Evolutionary conservation across 2,329 filamentous ascomycete species (phyloP).

Genomic region (Mariannaea elegans): DNA sequence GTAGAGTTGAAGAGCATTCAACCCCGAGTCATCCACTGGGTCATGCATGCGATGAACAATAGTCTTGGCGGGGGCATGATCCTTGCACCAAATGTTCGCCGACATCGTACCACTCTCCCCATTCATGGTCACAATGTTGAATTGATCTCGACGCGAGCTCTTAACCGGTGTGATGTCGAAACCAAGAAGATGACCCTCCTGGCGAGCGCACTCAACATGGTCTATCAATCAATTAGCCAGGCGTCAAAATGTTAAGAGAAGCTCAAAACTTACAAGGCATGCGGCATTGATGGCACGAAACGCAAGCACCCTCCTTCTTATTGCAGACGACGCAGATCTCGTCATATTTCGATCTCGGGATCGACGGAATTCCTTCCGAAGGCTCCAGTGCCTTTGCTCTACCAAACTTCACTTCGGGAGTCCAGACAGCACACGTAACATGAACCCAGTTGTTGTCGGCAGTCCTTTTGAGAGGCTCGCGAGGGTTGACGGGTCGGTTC

Average conservation of each 20-base stretch:
- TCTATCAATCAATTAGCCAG: constrained; percentile 57
- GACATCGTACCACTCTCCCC: constrained; percentile 84
- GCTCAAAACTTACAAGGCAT: constrained; percentile 51
- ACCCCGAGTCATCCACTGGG: constrained; percentile 72
- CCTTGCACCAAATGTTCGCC: constrained; percentile 91
- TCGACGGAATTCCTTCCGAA: constrained; percentile 88
- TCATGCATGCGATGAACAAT: constrained; percentile 84
- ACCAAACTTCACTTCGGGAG: constrained; percentile 91
- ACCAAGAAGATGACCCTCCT: constrained; percentile 82
- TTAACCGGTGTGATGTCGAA: constrained; percentile 94
- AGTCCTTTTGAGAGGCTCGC: constrained; percentile 92
- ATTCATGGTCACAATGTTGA: constrained; percentile 81
- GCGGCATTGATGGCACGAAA: constrained; percentile 81
- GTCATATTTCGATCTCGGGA: constrained; percentile 76
- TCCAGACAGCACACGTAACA: constrained; percentile 91
- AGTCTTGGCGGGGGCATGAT: constrained; percentile 78
- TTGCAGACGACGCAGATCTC: constrained; percentile 88
- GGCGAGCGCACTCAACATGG: constrained; percentile 91
- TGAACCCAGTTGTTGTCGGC: constrained; percentile 99
- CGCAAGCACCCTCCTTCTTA: constrained; percentile 77
- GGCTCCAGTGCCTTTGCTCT: constrained; percentile 83
- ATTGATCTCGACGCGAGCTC: constrained; percentile 82
- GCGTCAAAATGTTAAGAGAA: neutral
- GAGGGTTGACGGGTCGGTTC: constrained; percentile 82
- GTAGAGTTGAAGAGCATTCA: constrained; percentile 86